Base-by-base conservation (phyloP, 163 green algal species). In the Prototheca cutis region DNA sequence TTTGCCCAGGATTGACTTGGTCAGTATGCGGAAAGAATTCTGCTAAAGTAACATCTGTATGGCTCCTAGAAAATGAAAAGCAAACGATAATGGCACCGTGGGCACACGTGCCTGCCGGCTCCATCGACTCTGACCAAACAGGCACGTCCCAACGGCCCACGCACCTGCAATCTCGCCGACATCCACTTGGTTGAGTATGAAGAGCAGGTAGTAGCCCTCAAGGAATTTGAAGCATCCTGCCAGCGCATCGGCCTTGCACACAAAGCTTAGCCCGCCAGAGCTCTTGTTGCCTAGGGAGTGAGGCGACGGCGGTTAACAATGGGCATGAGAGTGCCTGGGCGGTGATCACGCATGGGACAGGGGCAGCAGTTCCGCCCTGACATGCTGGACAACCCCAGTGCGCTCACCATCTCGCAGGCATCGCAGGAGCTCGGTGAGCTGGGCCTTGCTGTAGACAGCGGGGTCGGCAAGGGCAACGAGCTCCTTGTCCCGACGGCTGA, bases 161-260 rank as follows among this genome's bases (percentile, higher is more conserved):
- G 6, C 55, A 63, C 57, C 57, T 31, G n/a, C n/a, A 1, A 84
- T 66, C 29, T 51, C 69, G 19, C 80, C 75, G 17, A 75, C 58
- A 28, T 72, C 75, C 15, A 80, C 58, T 0, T 73, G 51, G 36
- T 84, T 78, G 0, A 84, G 91, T 19, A 94, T 67, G 28, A 96
- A 59, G 51, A 96, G 74, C 48, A 97, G 76, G 71, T 96, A 95
- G 73, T 86, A 87, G 8, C 76, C 76, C 62, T 90, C 80, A n/a
- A 92, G 79, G 55, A 95, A 90, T 10, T 72, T 68, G 51, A 94
- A 84, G 75, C 84, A 94, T 30, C 89, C 90, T 29, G 91, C 68
- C 28, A 95, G 72, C n/a, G 77, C 88, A 48, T 80, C 72, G 21
- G 82, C 84, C 72, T 87, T 74, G 48, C 77, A 83, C 10, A 90